phyloP scores from a whole-genome alignment of 208 protist species.

The Acanthamoeba healyi region DNA sequence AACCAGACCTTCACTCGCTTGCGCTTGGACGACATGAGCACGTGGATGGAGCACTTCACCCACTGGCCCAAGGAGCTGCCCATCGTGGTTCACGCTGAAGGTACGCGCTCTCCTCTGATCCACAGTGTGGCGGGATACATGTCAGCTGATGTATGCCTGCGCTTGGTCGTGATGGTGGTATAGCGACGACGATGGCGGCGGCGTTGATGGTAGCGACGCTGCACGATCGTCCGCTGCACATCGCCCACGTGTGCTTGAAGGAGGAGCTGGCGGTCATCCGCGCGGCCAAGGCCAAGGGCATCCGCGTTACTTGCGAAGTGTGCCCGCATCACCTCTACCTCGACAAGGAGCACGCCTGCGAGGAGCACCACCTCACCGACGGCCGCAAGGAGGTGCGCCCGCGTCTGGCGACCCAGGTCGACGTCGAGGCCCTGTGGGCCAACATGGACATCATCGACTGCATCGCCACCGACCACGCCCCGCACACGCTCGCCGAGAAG shows the following conservation, averaged over 20 bases:
- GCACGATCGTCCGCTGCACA: slow-evolving; percentile 89
- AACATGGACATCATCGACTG: slow-evolving; percentile 94
- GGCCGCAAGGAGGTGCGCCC: slow-evolving; percentile 88
- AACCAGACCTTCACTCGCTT: slow-evolving; percentile 82
- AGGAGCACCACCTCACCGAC: neutral
- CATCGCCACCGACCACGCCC: slow-evolving; percentile 96
- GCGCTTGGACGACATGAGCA: slow-evolving; percentile 81
- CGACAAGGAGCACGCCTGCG: neutral
- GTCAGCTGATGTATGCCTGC: neutral
- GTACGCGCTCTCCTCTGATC: neutral
- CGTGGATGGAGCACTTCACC: slow-evolving; percentile 83
- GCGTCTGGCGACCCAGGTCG: slow-evolving; percentile 89
- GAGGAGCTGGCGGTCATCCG: slow-evolving; percentile 92
- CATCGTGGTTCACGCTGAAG: slow-evolving; percentile 83
- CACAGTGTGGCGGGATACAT: neutral
- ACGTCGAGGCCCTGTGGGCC: slow-evolving; percentile 94
- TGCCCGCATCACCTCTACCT: slow-evolving; percentile 95
- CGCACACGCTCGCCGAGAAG: slow-evolving; percentile 95
- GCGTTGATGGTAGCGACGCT: slow-evolving; percentile 80
- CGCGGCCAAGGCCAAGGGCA: slow-evolving; percentile 84
- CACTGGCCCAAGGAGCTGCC: slow-evolving; percentile 77
- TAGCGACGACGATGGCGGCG: slow-evolving; percentile 77
- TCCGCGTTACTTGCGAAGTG: slow-evolving; percentile 94
- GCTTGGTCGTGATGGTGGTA: no score
- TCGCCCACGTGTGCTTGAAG: slow-evolving; percentile 93